Evolutionary conservation across 2,329 filamentous ascomycete genomes (phyloP).

Genomic region (Claviceps sp.): DNA sequence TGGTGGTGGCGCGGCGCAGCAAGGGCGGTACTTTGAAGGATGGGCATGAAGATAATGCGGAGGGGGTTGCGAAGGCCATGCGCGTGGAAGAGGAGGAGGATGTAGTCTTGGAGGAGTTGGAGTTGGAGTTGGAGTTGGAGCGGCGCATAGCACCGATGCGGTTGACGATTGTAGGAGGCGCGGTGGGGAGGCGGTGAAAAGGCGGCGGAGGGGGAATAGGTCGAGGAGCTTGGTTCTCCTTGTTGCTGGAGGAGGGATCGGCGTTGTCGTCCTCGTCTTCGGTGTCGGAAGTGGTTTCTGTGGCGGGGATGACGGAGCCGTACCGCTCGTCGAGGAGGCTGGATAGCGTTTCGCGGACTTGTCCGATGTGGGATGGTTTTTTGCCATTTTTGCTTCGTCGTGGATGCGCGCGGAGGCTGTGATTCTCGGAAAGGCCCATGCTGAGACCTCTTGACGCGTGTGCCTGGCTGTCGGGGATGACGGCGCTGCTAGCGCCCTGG

Average conservation of each 20-base stretch:
- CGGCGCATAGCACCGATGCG: conserved; percentile 56
- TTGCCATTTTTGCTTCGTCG: conserved; percentile 49
- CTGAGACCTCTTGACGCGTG: conserved; percentile 22
- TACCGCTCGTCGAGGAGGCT: conserved; percentile 55
- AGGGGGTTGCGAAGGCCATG: conserved; percentile 43
- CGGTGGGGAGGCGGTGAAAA: background rate
- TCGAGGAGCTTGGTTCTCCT: conserved; percentile 34
- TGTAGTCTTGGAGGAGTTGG: no score
- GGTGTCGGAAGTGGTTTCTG: conserved; percentile 20
- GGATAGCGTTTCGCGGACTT: conserved; percentile 74
- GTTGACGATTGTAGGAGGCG: conserved; percentile 42
- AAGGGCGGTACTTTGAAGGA: conserved; percentile 58
- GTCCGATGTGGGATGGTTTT: conserved; percentile 61
- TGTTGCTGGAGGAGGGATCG: conserved; percentile 21
- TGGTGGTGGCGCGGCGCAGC: conserved; percentile 60
- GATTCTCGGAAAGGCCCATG: conserved; percentile 22
- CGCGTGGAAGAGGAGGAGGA: conserved; percentile 16
- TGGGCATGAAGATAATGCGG: conserved; percentile 26
- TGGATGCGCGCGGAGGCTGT: conserved; percentile 38
- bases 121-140: conserved; percentile 6
- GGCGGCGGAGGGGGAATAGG: conserved; percentile 22
- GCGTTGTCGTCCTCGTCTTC: conserved; percentile 18
- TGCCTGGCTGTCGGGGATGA: conserved; percentile 40
- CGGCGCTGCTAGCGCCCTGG: conserved; percentile 19
- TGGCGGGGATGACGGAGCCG: conserved; percentile 35